Percentiles rank a stretch among this genome's conserved stretches.
Evolutionary conservation across 2,329 filamentous ascomycete species (phyloP).

Genomic region (Xylariaceae sp.): DNA sequence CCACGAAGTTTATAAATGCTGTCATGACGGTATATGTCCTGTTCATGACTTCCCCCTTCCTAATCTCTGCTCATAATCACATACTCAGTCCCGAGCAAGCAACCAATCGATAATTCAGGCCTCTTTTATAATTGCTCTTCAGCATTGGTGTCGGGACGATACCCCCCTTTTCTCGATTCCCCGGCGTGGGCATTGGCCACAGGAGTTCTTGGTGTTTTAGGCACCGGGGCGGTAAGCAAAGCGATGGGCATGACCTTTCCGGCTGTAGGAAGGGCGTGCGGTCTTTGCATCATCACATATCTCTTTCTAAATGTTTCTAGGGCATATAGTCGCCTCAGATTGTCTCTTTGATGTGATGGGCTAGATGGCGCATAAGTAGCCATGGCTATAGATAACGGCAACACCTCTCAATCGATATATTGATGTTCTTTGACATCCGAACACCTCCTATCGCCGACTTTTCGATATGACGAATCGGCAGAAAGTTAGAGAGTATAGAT

Average conservation of each 20-base stretch:
- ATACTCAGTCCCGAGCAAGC: constrained; percentile 1
- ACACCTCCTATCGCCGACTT: neutral
- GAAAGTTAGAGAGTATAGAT: neutral
- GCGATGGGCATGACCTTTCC: constrained; percentile 4
- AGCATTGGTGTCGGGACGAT: constrained; percentile 26
- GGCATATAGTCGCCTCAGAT: constrained; percentile 11
- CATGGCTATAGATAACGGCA: neutral
- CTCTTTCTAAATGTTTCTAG: constrained; percentile 1
- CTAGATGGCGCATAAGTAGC: neutral
- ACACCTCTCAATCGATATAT: neutral
- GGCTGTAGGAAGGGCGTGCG: constrained; percentile 3
- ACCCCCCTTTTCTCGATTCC: constrained; percentile 19
- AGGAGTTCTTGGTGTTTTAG: constrained; percentile 16
- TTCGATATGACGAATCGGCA: neutral
- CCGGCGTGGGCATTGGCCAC: constrained; percentile 15
- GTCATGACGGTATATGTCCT: neutral
- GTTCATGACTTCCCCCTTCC: neutral
- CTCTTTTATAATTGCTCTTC: constrained; percentile 14
- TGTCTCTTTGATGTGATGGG: constrained; percentile 4
- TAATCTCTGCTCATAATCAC: constrained; percentile 4
- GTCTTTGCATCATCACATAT: constrained; percentile 14
- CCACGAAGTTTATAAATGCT: neutral
- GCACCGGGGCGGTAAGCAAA: neutral
- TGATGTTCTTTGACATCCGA: neutral
- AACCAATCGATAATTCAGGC: constrained; percentile 1